Evolutionary conservation across 225 moss, liverwort and hornwort genomes (phyloP).

Genomic region (Pseudoscleropodium purum): DNA sequence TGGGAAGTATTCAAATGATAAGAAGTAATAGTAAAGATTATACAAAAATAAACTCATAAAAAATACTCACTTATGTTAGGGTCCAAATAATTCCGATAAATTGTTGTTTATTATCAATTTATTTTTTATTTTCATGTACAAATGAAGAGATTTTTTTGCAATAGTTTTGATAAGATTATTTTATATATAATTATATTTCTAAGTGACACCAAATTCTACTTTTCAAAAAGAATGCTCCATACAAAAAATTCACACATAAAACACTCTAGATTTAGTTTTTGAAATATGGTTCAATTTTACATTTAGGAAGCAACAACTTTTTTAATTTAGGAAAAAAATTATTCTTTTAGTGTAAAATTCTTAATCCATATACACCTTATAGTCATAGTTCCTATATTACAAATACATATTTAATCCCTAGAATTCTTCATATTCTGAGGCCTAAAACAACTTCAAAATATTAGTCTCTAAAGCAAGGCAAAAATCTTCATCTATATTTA

Average conservation of each 20-base stretch:
- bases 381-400: too few species aligned
- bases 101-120: neutral
- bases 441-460: too few species aligned
- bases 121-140: too few species aligned
- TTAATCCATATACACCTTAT: too few species aligned
- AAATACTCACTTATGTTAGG: neutral
- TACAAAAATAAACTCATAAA: neutral
- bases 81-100: too few species aligned
- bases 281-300: neutral
- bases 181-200: too few species aligned
- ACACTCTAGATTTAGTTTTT: neutral
- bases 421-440: too few species aligned
- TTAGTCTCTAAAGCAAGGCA: too few species aligned
- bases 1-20: neutral
- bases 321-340: neutral
- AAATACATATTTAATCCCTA: neutral
- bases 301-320: neutral
- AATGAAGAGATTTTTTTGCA: too few species aligned
- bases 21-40: neutral
- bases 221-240: too few species aligned
- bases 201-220: neutral
- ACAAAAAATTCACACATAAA: neutral
- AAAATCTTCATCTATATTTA: too few species aligned
- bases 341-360: accelerated
- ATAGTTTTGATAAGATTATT: too few species aligned